Evolutionary conservation across 495 filamentous ascomycete species (phyloP).

Genomic region (Penicillium chermesinum): DNA sequence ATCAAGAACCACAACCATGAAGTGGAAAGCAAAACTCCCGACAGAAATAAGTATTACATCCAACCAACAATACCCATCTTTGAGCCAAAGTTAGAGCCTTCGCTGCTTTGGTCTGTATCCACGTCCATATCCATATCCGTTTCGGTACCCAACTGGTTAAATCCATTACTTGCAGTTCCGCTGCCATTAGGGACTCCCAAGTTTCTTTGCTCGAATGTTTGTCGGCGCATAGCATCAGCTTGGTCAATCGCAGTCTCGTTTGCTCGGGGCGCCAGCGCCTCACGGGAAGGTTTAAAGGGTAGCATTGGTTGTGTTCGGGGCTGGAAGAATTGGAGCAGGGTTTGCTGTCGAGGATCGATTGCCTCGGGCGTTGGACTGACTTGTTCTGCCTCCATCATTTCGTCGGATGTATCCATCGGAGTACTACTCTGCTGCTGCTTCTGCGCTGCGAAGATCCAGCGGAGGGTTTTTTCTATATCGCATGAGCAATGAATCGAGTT

Average conservation of each 20-base stretch:
- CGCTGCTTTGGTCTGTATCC: conserved; percentile 42
- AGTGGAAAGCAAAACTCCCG: no score
- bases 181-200: conserved; percentile 16
- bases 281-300: conserved; percentile 23
- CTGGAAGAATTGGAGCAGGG: conserved; percentile 41
- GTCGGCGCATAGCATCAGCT: conserved; percentile 15
- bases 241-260: conserved; percentile 16
- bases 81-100: conserved; percentile 14
- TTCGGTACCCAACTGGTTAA: conserved; percentile 14
- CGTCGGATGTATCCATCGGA: conserved; percentile 17
- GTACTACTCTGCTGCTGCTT: conserved; percentile 22
- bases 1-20: no score
- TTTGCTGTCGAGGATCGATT: conserved; percentile 43
- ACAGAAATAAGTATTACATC: conserved; percentile 16
- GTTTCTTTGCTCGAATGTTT: conserved; percentile 15
- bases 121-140: conserved; percentile 42
- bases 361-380: conserved; percentile 21
- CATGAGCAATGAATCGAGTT: neutral
- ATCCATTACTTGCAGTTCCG: conserved; percentile 22
- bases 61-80: conserved; percentile 18
- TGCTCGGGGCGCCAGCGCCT: conserved; percentile 25
- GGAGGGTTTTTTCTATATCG: conserved; percentile 39
- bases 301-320: conserved; percentile 22
- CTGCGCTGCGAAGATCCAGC: conserved; percentile 42
- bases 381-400: conserved; percentile 25